Percentiles rank a stretch among this genome's conserved stretches.
These are phyloP conservation scores for Mortierella antarctica DNA, from an alignment of 192 early-diverging fungal genomes.

Conservation along the genomic window DNA sequence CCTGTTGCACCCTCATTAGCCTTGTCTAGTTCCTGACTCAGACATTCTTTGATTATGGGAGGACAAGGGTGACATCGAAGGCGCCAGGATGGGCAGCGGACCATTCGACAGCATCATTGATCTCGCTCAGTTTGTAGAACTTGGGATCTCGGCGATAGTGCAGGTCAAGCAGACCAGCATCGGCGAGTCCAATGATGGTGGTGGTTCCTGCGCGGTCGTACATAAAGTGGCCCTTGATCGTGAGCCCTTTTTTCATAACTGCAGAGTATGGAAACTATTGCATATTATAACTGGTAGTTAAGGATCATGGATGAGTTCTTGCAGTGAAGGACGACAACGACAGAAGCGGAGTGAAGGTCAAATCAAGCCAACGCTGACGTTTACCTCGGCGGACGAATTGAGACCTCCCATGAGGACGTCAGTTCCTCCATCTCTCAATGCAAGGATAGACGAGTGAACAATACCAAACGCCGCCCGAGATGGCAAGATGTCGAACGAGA, in stretches of 20 bases:
- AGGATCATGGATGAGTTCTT: no score
- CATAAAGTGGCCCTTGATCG: constrained; percentile 50
- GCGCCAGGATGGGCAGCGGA: neutral
- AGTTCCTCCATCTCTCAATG: constrained; percentile 26
- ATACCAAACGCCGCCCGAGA: constrained; percentile 16
- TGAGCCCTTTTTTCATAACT: constrained; percentile 36
- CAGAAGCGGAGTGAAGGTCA: no score
- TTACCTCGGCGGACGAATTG: constrained; percentile 11
- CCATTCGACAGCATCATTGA: constrained; percentile 21
- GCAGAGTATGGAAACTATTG: constrained; percentile 15
- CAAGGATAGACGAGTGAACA: constrained; percentile 21
- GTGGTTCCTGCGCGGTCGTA: constrained; percentile 23
- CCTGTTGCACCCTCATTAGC: no score
- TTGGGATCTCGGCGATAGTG: constrained; percentile 1
- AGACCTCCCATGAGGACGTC: constrained; percentile 32
- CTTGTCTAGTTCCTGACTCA: no score
- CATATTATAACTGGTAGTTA: neutral
- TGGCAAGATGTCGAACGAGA: constrained; percentile 36
- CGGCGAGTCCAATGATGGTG: constrained; percentile 26
- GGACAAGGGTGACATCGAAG: neutral
- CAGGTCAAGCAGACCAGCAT: constrained; percentile 39
- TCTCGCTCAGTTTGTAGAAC: constrained; percentile 11
- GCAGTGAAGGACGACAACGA: no score
- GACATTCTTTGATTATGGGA: no score
- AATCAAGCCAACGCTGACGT: no score